Evolutionary conservation across 768 basidiomycete genomes (phyloP).

Genomic region (Agaricus blazei): DNA sequence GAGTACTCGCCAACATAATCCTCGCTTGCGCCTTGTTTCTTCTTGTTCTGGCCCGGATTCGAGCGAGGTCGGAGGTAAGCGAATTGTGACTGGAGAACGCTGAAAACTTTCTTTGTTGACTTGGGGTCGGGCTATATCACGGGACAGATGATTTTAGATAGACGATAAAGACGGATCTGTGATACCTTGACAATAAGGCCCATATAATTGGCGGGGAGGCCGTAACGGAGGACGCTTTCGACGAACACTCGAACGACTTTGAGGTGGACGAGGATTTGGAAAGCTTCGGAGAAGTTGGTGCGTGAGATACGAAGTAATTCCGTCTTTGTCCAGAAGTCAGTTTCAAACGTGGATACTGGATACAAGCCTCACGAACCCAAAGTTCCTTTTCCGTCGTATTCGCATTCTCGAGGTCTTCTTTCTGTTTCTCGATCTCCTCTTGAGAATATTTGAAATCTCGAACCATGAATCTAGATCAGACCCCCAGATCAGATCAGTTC

Average conservation of each 20-base stretch:
- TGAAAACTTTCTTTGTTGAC: slow-evolving; percentile 72
- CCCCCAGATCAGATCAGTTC: slow-evolving; percentile 4
- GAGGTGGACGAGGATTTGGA: slow-evolving; percentile 89
- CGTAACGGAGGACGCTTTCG: slow-evolving; percentile 94
- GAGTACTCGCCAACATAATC: slow-evolving; percentile 91
- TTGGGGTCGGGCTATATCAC: slow-evolving; percentile 79
- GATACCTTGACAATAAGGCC: slow-evolving; percentile 76
- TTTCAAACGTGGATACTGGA: slow-evolving; percentile 1
- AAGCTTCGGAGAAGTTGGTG: slow-evolving; percentile 96
- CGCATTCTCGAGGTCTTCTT: slow-evolving; percentile 73
- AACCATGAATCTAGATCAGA: slow-evolving; percentile 68
- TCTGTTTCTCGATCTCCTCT: slow-evolving; percentile 73
- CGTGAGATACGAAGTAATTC: slow-evolving; percentile 86
- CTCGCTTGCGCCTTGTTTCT: slow-evolving; percentile 39
- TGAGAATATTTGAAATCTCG: slow-evolving; percentile 93
- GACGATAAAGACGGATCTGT: neutral
- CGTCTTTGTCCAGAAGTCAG: slow-evolving; percentile 46
- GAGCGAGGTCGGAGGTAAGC: slow-evolving; percentile 74
- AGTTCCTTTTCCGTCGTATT: slow-evolving; percentile 91
- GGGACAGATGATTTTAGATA: neutral
- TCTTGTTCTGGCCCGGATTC: slow-evolving; percentile 41
- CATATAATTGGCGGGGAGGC: slow-evolving; percentile 86
- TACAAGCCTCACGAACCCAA: slow-evolving; percentile 59
- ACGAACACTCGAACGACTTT: slow-evolving; percentile 90
- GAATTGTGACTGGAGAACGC: slow-evolving; percentile 71